Evolutionary conservation across 495 filamentous ascomycete genomes (phyloP).

Genomic region (Aspergillus wentii): DNA sequence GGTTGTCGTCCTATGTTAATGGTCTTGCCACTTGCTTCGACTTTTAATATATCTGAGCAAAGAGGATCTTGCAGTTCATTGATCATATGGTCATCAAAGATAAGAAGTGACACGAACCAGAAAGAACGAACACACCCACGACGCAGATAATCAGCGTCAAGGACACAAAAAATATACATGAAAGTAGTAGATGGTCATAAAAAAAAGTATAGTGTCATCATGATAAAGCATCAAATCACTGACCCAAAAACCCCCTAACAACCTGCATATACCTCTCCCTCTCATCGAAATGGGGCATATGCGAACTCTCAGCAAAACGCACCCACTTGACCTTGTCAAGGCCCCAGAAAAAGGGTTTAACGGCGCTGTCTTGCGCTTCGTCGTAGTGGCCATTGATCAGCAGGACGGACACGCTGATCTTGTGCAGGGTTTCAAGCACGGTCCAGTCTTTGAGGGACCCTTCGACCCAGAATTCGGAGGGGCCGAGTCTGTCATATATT

Average conservation of each 20-base stretch:
- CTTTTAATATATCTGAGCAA: no score
- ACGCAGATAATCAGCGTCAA: no score
- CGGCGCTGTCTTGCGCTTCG: conserved; percentile 38
- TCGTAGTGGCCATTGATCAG: conserved; percentile 49
- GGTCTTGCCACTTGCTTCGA: no score
- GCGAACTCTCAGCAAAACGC: conserved; percentile 33
- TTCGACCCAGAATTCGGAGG: conserved; percentile 40
- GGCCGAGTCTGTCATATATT: conserved; percentile 47
- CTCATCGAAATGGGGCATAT: conserved; percentile 42
- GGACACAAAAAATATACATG: no score
- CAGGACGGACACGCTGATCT: conserved; percentile 36
- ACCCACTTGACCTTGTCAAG: conserved; percentile 45
- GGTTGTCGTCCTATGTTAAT: no score
- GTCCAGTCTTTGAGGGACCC: conserved; percentile 43
- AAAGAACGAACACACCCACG: no score
- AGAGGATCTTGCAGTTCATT: no score
- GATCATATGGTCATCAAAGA: no score
- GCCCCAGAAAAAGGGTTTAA: conserved; percentile 38
- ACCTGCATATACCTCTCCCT: conserved; percentile 26
- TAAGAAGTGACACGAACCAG: no score
- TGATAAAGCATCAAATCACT: no score
- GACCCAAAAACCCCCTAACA: conserved; percentile 2
- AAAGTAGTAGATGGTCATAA: no score
- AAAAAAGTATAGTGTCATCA: no score
- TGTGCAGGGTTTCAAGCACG: conserved; percentile 18